Conservation (phyloP, 139 green algal species). For the Gonium pectorale region DNA sequence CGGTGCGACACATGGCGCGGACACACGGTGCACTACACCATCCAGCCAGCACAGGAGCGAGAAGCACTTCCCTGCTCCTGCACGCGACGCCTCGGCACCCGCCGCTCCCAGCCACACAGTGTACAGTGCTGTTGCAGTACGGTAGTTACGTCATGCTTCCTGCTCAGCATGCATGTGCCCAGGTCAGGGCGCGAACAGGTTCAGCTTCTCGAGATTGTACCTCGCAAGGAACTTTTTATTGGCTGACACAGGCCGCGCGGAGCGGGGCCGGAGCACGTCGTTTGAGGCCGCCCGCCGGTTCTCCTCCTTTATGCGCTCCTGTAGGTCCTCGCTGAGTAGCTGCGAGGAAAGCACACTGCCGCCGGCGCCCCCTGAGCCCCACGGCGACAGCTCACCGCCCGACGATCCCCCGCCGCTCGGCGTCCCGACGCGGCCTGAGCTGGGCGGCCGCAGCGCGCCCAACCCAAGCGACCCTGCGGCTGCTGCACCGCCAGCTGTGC, state of each 20-base stretch:
- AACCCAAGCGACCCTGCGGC: neutral
- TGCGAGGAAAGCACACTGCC: neutral
- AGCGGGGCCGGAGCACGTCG: slow-evolving; percentile 3
- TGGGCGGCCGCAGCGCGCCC: slow-evolving; percentile 19
- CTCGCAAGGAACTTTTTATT: slow-evolving; percentile 55
- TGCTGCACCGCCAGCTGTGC: neutral
- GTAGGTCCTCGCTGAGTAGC: slow-evolving; percentile 16
- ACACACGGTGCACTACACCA: too few species aligned
- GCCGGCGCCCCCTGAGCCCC: neutral
- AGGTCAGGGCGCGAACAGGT: slow-evolving; percentile 50
- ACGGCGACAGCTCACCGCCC: slow-evolving; percentile 12
- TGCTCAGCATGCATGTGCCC: too few species aligned
- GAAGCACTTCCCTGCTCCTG: too few species aligned
- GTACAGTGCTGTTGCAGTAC: too few species aligned
- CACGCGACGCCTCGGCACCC: too few species aligned
- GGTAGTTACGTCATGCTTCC: too few species aligned
- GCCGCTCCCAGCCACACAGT: too few species aligned
- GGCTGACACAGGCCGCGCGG: neutral
- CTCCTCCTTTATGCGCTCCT: slow-evolving; percentile 43
- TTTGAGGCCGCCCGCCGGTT: slow-evolving; percentile 35
- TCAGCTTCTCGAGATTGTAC: slow-evolving; percentile 49
- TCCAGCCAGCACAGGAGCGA: too few species aligned
- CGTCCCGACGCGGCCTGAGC: neutral
- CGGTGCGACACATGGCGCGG: too few species aligned
- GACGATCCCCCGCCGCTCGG: neutral